Percentiles rank a stretch among this genome's conserved stretches.
Evolutionary conservation across 257 asterid genomes (phyloP).

Genomic region (Knoxia roxburghii): DNA sequence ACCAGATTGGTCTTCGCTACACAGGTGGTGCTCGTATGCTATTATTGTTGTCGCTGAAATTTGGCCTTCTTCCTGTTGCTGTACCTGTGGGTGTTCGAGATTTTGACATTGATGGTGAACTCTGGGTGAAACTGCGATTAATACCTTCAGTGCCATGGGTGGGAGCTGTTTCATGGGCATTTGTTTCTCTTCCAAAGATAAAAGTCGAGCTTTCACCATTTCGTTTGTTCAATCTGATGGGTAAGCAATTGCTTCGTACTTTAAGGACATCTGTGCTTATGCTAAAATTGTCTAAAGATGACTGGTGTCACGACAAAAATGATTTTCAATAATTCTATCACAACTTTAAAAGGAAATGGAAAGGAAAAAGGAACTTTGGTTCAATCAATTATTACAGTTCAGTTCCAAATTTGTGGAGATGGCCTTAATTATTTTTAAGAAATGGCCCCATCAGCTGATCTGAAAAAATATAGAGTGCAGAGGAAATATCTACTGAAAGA

Average conservation of each 20-base stretch:
- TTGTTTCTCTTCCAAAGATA: slow-evolving; percentile 94
- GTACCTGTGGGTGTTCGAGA: slow-evolving; percentile 93
- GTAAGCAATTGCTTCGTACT: slow-evolving; percentile 37
- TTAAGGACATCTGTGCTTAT: neutral
- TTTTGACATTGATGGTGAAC: slow-evolving; percentile 94
- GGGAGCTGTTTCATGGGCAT: slow-evolving; percentile 99
- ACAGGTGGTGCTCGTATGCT: slow-evolving; percentile 93
- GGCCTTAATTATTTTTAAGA: neutral
- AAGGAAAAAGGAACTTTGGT: neutral
- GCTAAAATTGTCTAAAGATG: too few relatives aligned
- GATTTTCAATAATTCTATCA: neutral
- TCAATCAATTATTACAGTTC: too few relatives aligned
- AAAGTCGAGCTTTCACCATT: slow-evolving; percentile 88
- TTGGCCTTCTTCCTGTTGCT: slow-evolving; percentile 65
- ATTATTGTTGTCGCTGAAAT: slow-evolving; percentile 69
- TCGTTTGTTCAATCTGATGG: slow-evolving; percentile 94
- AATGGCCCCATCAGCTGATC: neutral
- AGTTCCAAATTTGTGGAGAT: neutral
- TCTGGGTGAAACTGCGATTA: slow-evolving; percentile 88
- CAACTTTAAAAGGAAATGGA: neutral
- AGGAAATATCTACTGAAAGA: neutral
- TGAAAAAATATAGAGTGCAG: too few relatives aligned
- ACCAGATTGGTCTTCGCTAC: slow-evolving; percentile 61
- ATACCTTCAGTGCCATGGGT: slow-evolving; percentile 98
- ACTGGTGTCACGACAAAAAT: neutral